Base-by-base conservation (phyloP, 2,329 filamentous ascomycete species). In the Remersonia thermophila region DNA sequence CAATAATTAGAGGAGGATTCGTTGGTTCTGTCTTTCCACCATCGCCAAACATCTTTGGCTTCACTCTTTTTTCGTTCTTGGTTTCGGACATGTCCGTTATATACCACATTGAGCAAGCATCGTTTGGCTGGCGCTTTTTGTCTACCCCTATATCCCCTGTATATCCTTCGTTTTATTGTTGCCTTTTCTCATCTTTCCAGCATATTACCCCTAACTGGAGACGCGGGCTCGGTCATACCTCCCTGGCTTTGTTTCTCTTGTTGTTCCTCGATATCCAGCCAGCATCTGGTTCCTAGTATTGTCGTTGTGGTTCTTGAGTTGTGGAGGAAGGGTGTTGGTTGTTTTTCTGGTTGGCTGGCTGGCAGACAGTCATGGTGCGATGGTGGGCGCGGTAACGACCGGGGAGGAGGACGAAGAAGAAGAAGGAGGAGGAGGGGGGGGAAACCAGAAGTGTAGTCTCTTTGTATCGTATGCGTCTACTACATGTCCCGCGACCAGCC, bases 1-100 rank as follows among this genome's bases (percentile, higher is more conserved):
- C 32, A 69, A 70, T 27, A 46, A 51, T 33, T 40, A 20, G 33
- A 11, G 12, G 13, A 17, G 4, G 16, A 42, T 38, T 14, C 23
- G 28, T 14, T 35, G 15, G 36, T 37, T 16, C n/a, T 16, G 15
- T 28, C 18, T n/a, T 18, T 41, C 30, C 15, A 18, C 18, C 13
- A 14, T 12, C 9, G 16, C 27, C n/a, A n/a, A n/a, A n/a, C n/a
- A n/a, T n/a, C n/a, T n/a, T n/a, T n/a, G n/a, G n/a, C n/a, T n/a
- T n/a, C n/a, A 15, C 26, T 20, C 23, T 23, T 15, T 18, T 33
- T 14, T 14, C 13, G 14, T 34, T 33, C 18, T 27, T 33, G n/a
- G 11, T 29, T 15, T 32, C 20, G 29, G 11, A 16, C 15, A 35
- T 29, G 18, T 32, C 23, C 28, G 13, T 23, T 31, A 20, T 16